phyloP scores from a whole-genome alignment of 306 rosid genomes.

The Sicyos edulis region DNA sequence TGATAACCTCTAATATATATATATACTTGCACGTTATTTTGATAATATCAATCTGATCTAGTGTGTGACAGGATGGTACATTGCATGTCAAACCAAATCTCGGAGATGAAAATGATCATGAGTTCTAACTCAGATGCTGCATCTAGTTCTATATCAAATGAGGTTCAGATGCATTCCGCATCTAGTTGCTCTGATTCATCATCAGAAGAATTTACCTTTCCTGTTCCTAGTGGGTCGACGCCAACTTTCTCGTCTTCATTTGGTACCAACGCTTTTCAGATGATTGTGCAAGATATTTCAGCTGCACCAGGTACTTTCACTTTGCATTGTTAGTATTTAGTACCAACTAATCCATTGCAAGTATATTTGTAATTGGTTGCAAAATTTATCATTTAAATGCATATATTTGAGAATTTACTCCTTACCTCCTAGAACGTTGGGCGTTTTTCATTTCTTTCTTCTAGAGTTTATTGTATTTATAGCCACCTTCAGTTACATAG shows the following conservation, averaged over 20 bases:
- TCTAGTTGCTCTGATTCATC: conserved; percentile 80
- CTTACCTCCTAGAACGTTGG: neutral
- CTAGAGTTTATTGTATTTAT: neutral
- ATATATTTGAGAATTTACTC: neutral
- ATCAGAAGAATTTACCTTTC: conserved; percentile 70
- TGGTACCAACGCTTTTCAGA: conserved; percentile 35
- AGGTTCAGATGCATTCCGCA: conserved; percentile 36
- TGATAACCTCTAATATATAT: conserved; percentile 20
- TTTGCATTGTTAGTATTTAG: neutral
- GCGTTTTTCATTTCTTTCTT: conserved; percentile 3
- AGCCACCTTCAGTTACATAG: neutral
- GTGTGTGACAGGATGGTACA: conserved; percentile 96
- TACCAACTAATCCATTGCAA: conserved; percentile 7
- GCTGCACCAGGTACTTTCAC: conserved; percentile 46
- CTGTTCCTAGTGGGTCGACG: conserved; percentile 46
- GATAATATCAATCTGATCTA: conserved; percentile 65
- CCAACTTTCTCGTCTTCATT: conserved; percentile 33
- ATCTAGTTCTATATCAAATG: conserved; percentile 50
- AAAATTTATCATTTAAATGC: neutral
- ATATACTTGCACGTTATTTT: conserved; percentile 31
- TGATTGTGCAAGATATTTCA: conserved; percentile 68
- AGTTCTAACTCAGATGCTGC: conserved; percentile 60
- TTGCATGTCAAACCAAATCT: conserved; percentile 77
- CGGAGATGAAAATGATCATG: conserved; percentile 64
- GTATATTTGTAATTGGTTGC: neutral